phyloP scores from a whole-genome alignment of 2,329 filamentous ascomycete genomes.

The Fusarium floridanum region DNA sequence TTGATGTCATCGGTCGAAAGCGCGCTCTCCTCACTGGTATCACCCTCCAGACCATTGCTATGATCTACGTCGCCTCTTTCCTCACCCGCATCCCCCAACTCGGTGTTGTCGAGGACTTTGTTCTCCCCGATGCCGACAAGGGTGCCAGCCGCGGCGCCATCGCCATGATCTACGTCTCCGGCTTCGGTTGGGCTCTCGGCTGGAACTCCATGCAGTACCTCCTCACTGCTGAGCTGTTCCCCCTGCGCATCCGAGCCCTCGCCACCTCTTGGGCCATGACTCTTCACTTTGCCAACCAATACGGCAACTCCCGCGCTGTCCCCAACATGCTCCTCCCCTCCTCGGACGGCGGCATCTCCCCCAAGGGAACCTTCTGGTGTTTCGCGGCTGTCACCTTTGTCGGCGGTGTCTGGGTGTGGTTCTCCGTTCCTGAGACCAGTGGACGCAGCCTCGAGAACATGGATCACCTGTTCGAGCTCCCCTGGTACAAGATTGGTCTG shows the following conservation, averaged over 20 bases:
- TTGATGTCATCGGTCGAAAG: conserved; percentile 84
- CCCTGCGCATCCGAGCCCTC: conserved; percentile 78
- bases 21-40: conserved; percentile 73
- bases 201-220: conserved; percentile 86
- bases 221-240: conserved; percentile 82
- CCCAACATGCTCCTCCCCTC: conserved; percentile 76
- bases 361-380: conserved; percentile 81
- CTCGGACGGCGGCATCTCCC: conserved; percentile 61
- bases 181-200: conserved; percentile 76
- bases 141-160: conserved; percentile 75
- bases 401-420: conserved; percentile 77
- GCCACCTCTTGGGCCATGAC: conserved; percentile 81
- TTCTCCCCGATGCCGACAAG: conserved; percentile 62
- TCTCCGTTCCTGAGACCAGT: conserved; percentile 79
- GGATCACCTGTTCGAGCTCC: conserved; percentile 78
- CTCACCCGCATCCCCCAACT: conserved; percentile 72
- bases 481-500: conserved; percentile 80
- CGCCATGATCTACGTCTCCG: conserved; percentile 79
- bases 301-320: conserved; percentile 80
- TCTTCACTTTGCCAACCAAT: conserved; percentile 83
- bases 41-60: conserved; percentile 69
- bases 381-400: conserved; percentile 77
- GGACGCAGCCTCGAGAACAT: conserved; percentile 77
- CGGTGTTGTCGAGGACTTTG: conserved; percentile 62
- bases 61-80: conserved; percentile 74